Evolutionary conservation across 768 basidiomycete genomes (phyloP).

Genomic region (Termitomyces sp.): DNA sequence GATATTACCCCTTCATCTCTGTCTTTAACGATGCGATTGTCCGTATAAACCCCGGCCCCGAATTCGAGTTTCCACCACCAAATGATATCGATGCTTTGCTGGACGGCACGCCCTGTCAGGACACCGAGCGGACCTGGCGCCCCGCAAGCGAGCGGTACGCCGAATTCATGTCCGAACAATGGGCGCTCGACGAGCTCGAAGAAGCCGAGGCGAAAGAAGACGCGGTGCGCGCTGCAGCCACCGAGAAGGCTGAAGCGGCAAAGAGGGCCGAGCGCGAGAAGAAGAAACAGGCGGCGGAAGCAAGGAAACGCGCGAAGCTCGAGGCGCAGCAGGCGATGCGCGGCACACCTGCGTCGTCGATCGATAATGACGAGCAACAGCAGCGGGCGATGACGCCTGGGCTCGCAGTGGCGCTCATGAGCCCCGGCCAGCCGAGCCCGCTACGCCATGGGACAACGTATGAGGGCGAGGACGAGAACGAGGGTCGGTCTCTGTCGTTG

Average conservation of each 20-base stretch:
- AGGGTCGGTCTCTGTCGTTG: no score
- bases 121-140: constrained; percentile 55
- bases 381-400: constrained; percentile 17
- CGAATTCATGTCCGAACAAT: constrained; percentile 84
- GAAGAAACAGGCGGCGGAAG: constrained; percentile 49
- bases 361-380: no score
- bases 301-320: constrained; percentile 46
- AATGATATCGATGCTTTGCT: constrained; percentile 70
- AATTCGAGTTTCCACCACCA: constrained; percentile 80
- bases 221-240: constrained; percentile 31
- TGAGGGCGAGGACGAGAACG: constrained; percentile 16
- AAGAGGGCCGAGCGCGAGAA: constrained; percentile 45
- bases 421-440: constrained; percentile 33
- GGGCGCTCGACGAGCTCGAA: constrained; percentile 70
- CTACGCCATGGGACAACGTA: constrained; percentile 40
- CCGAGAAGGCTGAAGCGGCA: constrained; percentile 41
- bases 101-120: constrained; percentile 15
- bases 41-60: constrained; percentile 83
- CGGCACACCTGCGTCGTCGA: constrained; percentile 13
- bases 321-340: constrained; percentile 14
- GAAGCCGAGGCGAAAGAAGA: constrained; percentile 63
- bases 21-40: constrained; percentile 89
- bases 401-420: not conserved
- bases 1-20: constrained; percentile 95
- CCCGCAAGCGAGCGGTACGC: constrained; percentile 81